These are phyloP conservation scores for Cystobasidium tubakii DNA, from an alignment of 768 basidiomycete genomes.

Conservation along the genomic window DNA sequence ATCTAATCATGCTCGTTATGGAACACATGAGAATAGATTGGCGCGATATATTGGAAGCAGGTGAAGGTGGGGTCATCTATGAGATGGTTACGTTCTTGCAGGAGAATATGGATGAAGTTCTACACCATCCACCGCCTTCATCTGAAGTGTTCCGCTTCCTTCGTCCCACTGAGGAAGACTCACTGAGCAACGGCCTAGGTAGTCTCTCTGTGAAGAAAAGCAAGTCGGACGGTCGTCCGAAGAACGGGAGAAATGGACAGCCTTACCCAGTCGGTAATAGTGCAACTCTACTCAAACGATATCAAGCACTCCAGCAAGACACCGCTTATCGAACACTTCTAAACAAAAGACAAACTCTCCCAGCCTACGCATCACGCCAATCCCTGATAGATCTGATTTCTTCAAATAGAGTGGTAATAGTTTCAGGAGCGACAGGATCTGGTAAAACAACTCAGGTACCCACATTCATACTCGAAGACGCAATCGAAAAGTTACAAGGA, in stretches of 20 bases:
- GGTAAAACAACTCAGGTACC: conserved; percentile 85
- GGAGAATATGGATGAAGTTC: conserved; percentile 62
- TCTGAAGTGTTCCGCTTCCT: conserved; percentile 63
- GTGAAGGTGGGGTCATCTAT: conserved; percentile 66
- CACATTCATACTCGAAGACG: conserved; percentile 79
- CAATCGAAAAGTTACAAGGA: conserved; percentile 61
- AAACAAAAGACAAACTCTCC: conserved; percentile 59
- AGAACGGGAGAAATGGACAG: conserved; percentile 21
- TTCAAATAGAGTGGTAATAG: conserved; percentile 64
- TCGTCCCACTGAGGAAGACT: conserved; percentile 47
- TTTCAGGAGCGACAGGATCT: conserved; percentile 87
- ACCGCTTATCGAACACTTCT: conserved; percentile 60
- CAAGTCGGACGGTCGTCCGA: conserved; percentile 15
- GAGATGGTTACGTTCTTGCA: conserved; percentile 61
- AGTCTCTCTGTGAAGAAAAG: background rate
- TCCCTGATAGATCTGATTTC: conserved; percentile 61
- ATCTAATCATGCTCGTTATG: conserved; percentile 68
- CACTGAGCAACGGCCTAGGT: background rate
- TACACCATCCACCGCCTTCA: conserved; percentile 65
- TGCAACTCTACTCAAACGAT: conserved; percentile 48
- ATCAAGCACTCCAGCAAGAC: conserved; percentile 46
- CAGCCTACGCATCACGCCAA: conserved; percentile 66
- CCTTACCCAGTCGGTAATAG: background rate
- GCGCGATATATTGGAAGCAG: conserved; percentile 57
- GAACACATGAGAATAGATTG: conserved; percentile 55